phyloP scores from a whole-genome alignment of 768 basidiomycete genomes.

The Rhizopogon roseolus region DNA sequence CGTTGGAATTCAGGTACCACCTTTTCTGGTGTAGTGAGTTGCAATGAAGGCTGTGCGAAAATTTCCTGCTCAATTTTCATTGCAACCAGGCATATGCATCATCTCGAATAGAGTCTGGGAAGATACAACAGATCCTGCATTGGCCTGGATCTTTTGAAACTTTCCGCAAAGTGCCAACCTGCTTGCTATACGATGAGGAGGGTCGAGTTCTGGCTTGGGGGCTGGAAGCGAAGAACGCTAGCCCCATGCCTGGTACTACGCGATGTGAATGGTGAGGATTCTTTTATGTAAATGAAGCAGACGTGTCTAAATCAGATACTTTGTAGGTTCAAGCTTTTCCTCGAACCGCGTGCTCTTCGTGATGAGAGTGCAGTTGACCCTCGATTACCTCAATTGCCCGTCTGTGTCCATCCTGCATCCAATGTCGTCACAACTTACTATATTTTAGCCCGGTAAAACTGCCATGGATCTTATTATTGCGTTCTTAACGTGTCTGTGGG shows the following conservation, averaged over 20 bases:
- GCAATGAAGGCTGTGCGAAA: neutral
- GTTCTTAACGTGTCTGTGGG: conserved; percentile 80
- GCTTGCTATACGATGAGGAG: conserved; percentile 71
- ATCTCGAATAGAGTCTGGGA: conserved; percentile 73
- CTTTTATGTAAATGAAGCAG: no score
- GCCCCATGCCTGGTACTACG: conserved; percentile 58
- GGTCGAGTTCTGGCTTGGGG: conserved; percentile 83
- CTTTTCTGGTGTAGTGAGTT: conserved; percentile 79
- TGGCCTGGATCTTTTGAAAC: conserved; percentile 88
- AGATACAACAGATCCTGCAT: conserved; percentile 76
- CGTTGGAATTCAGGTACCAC: conserved; percentile 57
- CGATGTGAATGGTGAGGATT: conserved; percentile 48
- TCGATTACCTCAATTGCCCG: conserved; percentile 74
- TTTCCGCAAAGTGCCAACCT: conserved; percentile 84
- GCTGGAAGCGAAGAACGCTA: conserved; percentile 79
- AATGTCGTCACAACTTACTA: conserved; percentile 8
- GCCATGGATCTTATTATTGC: conserved; percentile 80
- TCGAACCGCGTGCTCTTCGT: conserved; percentile 77
- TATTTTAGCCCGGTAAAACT: conserved; percentile 60
- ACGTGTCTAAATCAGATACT: neutral
- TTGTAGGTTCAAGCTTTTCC: conserved; percentile 75
- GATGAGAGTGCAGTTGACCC: conserved; percentile 69
- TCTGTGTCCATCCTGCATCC: conserved; percentile 20
- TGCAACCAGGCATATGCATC: conserved; percentile 72
- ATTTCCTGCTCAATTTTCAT: conserved; percentile 4